Evolutionary conservation across 257 asterid species (phyloP).

Genomic region (Capsicum chinense): DNA sequence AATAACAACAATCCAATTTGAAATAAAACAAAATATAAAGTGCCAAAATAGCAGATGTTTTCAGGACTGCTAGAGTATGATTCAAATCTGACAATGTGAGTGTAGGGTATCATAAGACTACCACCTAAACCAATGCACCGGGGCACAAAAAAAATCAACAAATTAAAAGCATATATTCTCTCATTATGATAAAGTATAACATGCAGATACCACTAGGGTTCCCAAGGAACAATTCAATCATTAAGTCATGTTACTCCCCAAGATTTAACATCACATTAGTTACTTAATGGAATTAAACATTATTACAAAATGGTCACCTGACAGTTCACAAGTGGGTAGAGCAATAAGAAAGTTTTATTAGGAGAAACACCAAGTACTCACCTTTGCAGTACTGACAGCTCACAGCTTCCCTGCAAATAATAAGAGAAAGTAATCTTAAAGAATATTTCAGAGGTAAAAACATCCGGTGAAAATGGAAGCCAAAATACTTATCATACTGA

Average conservation of each 20-base stretch:
- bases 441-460: constrained; percentile 19
- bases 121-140: background rate
- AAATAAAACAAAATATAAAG: no score
- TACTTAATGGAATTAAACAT: background rate
- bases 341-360: constrained; percentile 19
- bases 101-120: background rate
- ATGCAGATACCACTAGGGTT: background rate
- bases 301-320: background rate
- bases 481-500: constrained; percentile 6
- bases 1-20: background rate
- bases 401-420: constrained; percentile 84
- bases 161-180: background rate
- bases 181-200: background rate
- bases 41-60: background rate
- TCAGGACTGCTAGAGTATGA: background rate
- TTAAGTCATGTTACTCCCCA: background rate
- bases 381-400: constrained; percentile 85
- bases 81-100: background rate
- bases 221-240: constrained; percentile 11
- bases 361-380: constrained; percentile 37
- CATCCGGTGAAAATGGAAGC: background rate
- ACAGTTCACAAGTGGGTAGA: constrained; percentile 28
- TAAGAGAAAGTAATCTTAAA: constrained; percentile 38
- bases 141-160: constrained; percentile 23
- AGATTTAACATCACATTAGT: background rate